Conservation (phyloP, 768 basidiomycete species). For the Crassisporium funariophilum region DNA sequence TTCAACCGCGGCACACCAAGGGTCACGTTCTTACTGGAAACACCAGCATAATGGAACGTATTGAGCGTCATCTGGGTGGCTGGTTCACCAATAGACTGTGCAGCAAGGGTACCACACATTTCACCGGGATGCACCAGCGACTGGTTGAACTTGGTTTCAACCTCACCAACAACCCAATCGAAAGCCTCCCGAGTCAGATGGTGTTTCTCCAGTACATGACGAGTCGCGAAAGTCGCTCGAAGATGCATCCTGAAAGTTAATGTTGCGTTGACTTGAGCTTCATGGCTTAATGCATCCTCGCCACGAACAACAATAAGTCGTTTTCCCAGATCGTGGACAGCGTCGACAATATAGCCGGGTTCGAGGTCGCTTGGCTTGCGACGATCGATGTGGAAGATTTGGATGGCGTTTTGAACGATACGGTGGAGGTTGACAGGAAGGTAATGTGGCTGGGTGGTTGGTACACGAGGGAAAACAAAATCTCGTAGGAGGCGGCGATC, state of each 20-base stretch:
- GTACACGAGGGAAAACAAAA: slow-evolving; percentile 81
- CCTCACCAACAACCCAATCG: slow-evolving; percentile 96
- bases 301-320: slow-evolving; percentile 89
- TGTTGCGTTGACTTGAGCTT: slow-evolving; percentile 88
- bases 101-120: slow-evolving; percentile 98
- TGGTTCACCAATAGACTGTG: slow-evolving; percentile 99
- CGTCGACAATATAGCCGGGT: slow-evolving; percentile 83
- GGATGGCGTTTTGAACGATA: slow-evolving; percentile 92
- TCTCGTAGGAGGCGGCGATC: slow-evolving; percentile 81
- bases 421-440: slow-evolving; percentile 95
- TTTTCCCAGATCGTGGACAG: slow-evolving; percentile 71
- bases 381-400: slow-evolving; percentile 96
- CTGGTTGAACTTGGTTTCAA: slow-evolving; percentile 95
- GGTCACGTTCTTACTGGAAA: slow-evolving; percentile 99
- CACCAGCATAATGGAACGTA: slow-evolving; percentile 99
- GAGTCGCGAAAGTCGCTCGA: slow-evolving; percentile 83
- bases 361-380: slow-evolving; percentile 93
- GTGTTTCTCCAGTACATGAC: slow-evolving; percentile 84
- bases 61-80: slow-evolving; percentile 99
- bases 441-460: slow-evolving; percentile 74
- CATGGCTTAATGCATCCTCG: slow-evolving; percentile 67
- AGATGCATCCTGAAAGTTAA: slow-evolving; percentile 93
- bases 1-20: slow-evolving; percentile 99
- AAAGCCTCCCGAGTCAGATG: slow-evolving; percentile 93
- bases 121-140: slow-evolving; percentile 93